Conservation (phyloP, 2,329 filamentous ascomycete species). For the Aspergillus floridensis region DNA sequence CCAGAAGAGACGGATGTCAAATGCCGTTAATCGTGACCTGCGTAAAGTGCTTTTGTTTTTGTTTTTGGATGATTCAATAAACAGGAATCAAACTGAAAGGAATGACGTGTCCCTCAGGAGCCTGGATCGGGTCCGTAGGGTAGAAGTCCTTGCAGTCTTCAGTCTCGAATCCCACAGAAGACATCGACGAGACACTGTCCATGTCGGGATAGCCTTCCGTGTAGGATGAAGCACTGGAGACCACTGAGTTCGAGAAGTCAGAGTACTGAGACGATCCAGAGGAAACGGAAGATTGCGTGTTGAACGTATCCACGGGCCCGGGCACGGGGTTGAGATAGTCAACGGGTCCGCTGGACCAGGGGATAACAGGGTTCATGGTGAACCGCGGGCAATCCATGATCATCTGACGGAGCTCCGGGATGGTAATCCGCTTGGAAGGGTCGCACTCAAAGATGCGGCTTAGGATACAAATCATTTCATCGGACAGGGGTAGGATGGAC, state of each 20-base stretch:
- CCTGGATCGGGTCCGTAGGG: slow-evolving; percentile 26
- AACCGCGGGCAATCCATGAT: slow-evolving; percentile 76
- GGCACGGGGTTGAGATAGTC: slow-evolving; percentile 37
- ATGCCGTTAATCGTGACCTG: slow-evolving; percentile 20
- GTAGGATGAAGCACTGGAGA: slow-evolving; percentile 40
- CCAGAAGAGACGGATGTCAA: neutral
- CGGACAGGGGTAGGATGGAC: slow-evolving; percentile 85
- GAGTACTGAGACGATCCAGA: slow-evolving; percentile 37
- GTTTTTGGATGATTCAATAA: slow-evolving; percentile 20
- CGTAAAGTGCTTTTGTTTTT: slow-evolving; percentile 15
- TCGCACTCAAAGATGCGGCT: slow-evolving; percentile 83
- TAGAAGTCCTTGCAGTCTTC: slow-evolving; percentile 33
- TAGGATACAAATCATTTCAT: slow-evolving; percentile 85
- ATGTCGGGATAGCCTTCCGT: slow-evolving; percentile 39
- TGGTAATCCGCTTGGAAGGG: slow-evolving; percentile 75
- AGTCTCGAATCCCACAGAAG: slow-evolving; percentile 33
- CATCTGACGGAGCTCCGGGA: slow-evolving; percentile 72
- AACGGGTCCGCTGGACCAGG: slow-evolving; percentile 39
- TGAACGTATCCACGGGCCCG: slow-evolving; percentile 33
- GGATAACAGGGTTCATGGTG: slow-evolving; percentile 49
- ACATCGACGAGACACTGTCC: slow-evolving; percentile 35
- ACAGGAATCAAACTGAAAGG: slow-evolving; percentile 28
- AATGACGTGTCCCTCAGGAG: slow-evolving; percentile 30
- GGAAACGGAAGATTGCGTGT: slow-evolving; percentile 36
- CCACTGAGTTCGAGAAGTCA: slow-evolving; percentile 39